Percentiles rank a stretch among this genome's conserved stretches.
phyloP scores from a whole-genome alignment of 805 yeast species.

The Nakazawaea molendinolei region DNA sequence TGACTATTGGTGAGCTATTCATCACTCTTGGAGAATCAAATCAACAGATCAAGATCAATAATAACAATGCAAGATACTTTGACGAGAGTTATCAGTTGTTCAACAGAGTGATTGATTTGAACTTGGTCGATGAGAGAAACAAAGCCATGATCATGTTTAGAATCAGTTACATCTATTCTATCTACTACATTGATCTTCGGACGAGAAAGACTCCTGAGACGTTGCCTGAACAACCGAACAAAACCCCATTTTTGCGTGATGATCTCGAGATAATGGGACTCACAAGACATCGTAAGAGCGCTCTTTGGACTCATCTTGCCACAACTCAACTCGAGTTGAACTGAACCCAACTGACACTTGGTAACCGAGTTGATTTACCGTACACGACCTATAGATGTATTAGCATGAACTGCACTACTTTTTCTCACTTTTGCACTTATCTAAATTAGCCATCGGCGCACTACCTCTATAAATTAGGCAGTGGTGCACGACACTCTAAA shows the following conservation, averaged over 20 bases:
- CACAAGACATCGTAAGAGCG: conserved; percentile 21
- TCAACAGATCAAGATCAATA: conserved; percentile 32
- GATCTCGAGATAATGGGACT: conserved; percentile 2
- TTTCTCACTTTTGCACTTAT: no score
- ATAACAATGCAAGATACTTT: conserved; percentile 37
- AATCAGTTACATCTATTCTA: conserved; percentile 26
- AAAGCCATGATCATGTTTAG: conserved; percentile 32
- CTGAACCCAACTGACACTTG: no score
- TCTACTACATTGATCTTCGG: conserved; percentile 12
- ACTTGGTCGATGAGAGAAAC: conserved; percentile 36
- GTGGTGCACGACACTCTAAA: no score
- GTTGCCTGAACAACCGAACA: conserved; percentile 15
- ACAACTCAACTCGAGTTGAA: no score
- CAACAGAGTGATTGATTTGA: conserved; percentile 38
- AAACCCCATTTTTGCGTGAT: conserved; percentile 13
- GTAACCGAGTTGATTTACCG: no score
- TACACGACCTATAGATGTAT: no score
- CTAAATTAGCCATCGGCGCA: no score
- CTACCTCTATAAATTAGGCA: no score
- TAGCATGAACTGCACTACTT: no score
- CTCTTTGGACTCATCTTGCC: conserved; percentile 11
- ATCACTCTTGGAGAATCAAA: conserved; percentile 34
- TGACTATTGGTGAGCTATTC: conserved; percentile 68
- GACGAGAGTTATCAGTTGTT: conserved; percentile 38
- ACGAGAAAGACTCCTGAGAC: conserved; percentile 3